Percentiles rank a stretch among this genome's conserved stretches.
Evolutionary conservation across 768 basidiomycete genomes (phyloP).

Genomic region (Boletus insuetus): DNA sequence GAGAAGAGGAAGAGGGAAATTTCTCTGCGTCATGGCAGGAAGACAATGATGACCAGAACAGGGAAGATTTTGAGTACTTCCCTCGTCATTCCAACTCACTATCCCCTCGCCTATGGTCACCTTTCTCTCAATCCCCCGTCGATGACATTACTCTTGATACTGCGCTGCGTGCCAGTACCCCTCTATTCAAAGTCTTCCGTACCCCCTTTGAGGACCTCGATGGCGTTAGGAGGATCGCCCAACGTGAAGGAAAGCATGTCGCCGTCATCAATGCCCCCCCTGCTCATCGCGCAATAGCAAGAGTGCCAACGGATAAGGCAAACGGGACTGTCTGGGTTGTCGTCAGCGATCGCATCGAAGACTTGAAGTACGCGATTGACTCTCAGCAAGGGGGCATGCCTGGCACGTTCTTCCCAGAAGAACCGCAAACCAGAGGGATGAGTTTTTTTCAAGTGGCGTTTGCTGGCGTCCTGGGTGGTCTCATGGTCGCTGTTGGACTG

Average conservation of each 20-base stretch:
- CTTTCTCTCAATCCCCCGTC: conserved; percentile 25
- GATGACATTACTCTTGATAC: conserved; percentile 25
- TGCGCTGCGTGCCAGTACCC: conserved; percentile 30
- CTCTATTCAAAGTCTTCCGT: conserved; percentile 34
- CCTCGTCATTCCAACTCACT: conserved; percentile 18
- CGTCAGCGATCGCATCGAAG: conserved; percentile 32
- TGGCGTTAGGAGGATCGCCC: conserved; percentile 24
- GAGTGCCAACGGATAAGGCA: conserved; percentile 16
- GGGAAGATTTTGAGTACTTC: conserved; percentile 10
- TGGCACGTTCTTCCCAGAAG: conserved; percentile 26
- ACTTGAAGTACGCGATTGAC: conserved; percentile 32
- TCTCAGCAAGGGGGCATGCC: conserved; percentile 33
- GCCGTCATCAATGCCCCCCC: conserved; percentile 27
- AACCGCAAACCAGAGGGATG: conserved; percentile 13
- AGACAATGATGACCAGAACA: conserved; percentile 1
- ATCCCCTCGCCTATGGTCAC: conserved; percentile 26
- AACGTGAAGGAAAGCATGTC: conserved; percentile 31
- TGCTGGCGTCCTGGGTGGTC: conserved; percentile 32
- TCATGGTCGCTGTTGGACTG: conserved; percentile 30
- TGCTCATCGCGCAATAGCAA: conserved; percentile 22
- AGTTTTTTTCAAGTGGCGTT: conserved; percentile 33
- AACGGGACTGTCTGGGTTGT: conserved; percentile 30
- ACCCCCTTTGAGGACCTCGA: conserved; percentile 30
- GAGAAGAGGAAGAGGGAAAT: conserved; percentile 12
- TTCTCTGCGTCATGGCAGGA: conserved; percentile 7